Evolutionary conservation across 805 yeast species (phyloP), one percentile per base, ranked within the genome.

Genomic region (Metschnikowia noctiluminum): DNA sequence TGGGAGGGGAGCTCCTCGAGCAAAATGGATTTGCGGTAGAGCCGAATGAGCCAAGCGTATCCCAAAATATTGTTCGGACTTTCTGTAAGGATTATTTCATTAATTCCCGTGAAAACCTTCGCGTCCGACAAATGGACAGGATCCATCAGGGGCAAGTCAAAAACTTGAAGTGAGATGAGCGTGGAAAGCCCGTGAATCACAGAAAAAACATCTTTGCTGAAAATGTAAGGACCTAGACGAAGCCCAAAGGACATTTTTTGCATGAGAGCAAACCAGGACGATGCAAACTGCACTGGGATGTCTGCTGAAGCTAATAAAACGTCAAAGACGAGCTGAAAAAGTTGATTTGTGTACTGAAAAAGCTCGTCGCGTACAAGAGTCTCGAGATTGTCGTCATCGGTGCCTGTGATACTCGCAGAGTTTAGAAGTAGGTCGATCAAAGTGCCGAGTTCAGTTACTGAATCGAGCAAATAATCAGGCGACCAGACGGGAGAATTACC

Each of bases 31-130:
- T 82, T 81, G 21, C 84, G 68, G 54, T 80, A 79, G 10, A 82
- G 60, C 10, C 82, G 62, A 12, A 84, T 77, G 30, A 87, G 78
- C 92, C 92, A 87, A 21, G 81, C 76, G 59, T 84, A 85, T 39
- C 80, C 62, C 0, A 83, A 67, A 10, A 85, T 62, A 2, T 87
- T 67, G 51, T 79, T 78, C 0, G 75, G 58, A 28, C 40, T 35
- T 16, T 39, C 13, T 9, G 65, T 59, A 6, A 66, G 46, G 14
- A 83, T 61, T 4, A 67, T 56, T 0, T 65, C 61, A 46, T 80
- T 75, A 27, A 82, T 66, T n/a, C 60, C 43, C 30, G 62, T 59
- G 49, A 81, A 71, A 3, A 68, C 52, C 0, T 54, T 49, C 1
- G 69, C 60, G 50, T 80, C 78, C 11, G 15, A 16, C 8, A 46